phyloP scores from a whole-genome alignment of 805 yeast genomes.

The Saturnispora kantuleensis region DNA sequence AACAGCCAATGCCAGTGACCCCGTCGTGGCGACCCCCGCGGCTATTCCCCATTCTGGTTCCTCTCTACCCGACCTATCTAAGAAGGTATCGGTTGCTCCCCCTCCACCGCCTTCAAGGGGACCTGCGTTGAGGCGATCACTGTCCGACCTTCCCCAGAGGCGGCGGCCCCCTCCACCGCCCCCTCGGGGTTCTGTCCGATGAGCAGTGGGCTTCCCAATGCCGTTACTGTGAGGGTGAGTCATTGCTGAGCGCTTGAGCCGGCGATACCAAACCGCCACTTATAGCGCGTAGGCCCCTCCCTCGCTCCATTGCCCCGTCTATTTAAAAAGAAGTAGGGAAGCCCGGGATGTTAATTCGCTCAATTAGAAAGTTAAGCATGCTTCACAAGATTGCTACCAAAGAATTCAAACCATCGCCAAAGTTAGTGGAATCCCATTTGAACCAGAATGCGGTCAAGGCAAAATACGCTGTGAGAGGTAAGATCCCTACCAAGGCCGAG shows the following conservation, averaged over 20 bases:
- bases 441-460: slow-evolving; percentile 74
- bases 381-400: slow-evolving; percentile 8
- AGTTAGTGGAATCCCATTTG: slow-evolving; percentile 40
- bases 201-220: neutral
- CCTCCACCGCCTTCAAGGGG: neutral
- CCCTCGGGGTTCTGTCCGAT: neutral
- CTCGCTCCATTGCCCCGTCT: neutral
- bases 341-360: neutral
- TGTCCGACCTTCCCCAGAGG: neutral
- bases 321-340: neutral
- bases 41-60: too few relatives aligned
- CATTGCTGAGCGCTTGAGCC: neutral
- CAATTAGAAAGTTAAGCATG: neutral
- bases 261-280: neutral
- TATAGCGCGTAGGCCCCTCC: slow-evolving; percentile 1
- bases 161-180: slow-evolving; percentile 5
- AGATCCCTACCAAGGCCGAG: slow-evolving; percentile 89
- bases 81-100: slow-evolving; percentile 1
- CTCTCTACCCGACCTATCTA: neutral
- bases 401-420: slow-evolving; percentile 24
- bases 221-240: neutral
- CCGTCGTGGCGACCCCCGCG: neutral
- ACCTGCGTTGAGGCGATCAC: neutral
- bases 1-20: neutral
- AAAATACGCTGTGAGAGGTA: slow-evolving; percentile 93